Percentiles rank a stretch among this genome's conserved stretches.
These are phyloP conservation scores for Leptographium galeiforme DNA, from an alignment of 2,329 filamentous ascomycete species.

Conservation along the genomic window DNA sequence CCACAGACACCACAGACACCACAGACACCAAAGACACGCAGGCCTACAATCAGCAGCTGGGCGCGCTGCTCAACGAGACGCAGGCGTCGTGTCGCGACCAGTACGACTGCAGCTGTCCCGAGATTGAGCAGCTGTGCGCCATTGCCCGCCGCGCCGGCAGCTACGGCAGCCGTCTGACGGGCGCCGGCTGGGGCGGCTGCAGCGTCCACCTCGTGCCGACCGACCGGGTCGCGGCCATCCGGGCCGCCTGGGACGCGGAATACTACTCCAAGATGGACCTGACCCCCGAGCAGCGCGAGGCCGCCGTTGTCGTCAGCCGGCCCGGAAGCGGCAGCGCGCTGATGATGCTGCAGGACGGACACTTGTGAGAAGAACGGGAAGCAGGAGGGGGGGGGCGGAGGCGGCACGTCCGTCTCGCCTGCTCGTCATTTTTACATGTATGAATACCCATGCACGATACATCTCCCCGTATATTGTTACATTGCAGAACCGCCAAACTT, in stretches of 20 bases:
- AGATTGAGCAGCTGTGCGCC: constrained; percentile 78
- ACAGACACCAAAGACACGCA: constrained; percentile 7
- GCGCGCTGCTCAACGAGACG: constrained; percentile 75
- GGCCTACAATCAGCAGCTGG: constrained; percentile 54
- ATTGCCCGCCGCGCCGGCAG: constrained; percentile 68
- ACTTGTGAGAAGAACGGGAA: not conserved
- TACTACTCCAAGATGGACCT: constrained; percentile 63
- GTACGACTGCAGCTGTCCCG: constrained; percentile 85
- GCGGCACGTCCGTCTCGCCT: no score
- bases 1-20: no score
- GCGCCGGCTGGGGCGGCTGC: constrained; percentile 94
- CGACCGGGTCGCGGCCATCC: constrained; percentile 67
- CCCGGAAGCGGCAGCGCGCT: constrained; percentile 62
- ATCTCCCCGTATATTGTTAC: no score
- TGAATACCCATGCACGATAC: no score
- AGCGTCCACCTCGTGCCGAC: constrained; percentile 84
- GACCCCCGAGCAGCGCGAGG: constrained; percentile 57
- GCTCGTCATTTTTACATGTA: no score
- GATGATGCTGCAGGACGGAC: constrained; percentile 21
- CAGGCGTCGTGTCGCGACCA: constrained; percentile 75
- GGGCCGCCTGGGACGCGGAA: constrained; percentile 60
- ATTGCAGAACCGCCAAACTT: no score
- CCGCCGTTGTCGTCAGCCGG: constrained; percentile 78
- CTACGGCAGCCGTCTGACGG: constrained; percentile 76
- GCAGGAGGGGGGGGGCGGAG: no score